Evolutionary conservation across 2,329 filamentous ascomycete species (phyloP).

Genomic region (Fulvia fulva): DNA sequence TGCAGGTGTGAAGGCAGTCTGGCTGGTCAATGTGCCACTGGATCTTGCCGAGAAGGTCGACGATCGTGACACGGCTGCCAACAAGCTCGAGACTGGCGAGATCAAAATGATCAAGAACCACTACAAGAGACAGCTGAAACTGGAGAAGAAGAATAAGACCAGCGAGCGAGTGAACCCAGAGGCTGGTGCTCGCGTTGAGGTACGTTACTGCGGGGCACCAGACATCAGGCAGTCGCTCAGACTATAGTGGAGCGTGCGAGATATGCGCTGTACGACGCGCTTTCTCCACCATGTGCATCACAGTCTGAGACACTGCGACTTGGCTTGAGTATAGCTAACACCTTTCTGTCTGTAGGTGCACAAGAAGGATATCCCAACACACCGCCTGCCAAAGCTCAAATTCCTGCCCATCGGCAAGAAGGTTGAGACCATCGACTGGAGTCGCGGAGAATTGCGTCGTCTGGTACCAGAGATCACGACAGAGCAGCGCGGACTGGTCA

Average conservation of each 20-base stretch:
- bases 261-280: no score
- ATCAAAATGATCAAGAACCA: conserved; percentile 39
- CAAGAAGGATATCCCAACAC: conserved; percentile 62
- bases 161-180: conserved; percentile 5
- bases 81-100: conserved; percentile 44
- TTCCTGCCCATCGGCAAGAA: conserved; percentile 71
- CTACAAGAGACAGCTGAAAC: conserved; percentile 26
- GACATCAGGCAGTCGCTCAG: no score
- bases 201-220: conserved; percentile 37
- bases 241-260: no score
- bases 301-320: no score
- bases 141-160: conserved; percentile 20
- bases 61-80: conserved; percentile 40
- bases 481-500: conserved; percentile 63
- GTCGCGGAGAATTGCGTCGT: conserved; percentile 67
- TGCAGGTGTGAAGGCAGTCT: conserved; percentile 39
- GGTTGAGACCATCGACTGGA: conserved; percentile 88
- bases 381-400: conserved; percentile 49
- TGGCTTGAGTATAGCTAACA: no score
- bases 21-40: conserved; percentile 44
- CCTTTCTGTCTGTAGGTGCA: conserved; percentile 42
- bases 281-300: no score
- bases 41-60: conserved; percentile 42
- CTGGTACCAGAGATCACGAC: conserved; percentile 67
- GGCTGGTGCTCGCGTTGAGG: conserved; percentile 45